These are phyloP conservation scores for Pichia pseudocactophila DNA, from an alignment of 805 yeast species.

Conservation along the genomic window DNA sequence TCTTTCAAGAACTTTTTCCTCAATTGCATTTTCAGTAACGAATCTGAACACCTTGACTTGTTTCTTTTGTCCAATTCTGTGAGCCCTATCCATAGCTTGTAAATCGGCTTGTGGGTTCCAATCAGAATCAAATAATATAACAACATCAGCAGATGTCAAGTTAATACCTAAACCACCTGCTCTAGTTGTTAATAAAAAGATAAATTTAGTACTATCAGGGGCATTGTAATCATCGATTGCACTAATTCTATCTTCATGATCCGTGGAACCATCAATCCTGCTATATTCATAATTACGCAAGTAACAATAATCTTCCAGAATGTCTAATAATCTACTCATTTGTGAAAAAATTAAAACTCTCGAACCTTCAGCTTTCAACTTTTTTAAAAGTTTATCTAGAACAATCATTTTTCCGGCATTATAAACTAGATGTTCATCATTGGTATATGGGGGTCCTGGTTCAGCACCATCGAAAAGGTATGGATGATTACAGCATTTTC, in stretches of 20 bases:
- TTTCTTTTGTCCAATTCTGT: constrained; percentile 93
- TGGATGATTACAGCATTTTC: constrained; percentile 97
- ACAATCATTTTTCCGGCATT: constrained; percentile 90
- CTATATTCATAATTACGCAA: constrained; percentile 80
- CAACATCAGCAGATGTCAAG: constrained; percentile 85
- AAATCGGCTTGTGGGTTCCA: constrained; percentile 98
- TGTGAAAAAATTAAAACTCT: constrained; percentile 88
- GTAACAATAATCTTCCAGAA: constrained; percentile 84
- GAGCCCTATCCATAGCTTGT: constrained; percentile 98
- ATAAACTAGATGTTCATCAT: constrained; percentile 86
- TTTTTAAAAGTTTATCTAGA: constrained; percentile 70
- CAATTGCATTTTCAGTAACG: constrained; percentile 93
- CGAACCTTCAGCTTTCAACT: constrained; percentile 68
- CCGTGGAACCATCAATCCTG: constrained; percentile 88
- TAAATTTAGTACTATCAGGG: constrained; percentile 73
- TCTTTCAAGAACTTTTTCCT: constrained; percentile 89
- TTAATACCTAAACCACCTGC: constrained; percentile 97
- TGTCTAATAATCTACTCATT: constrained; percentile 85
- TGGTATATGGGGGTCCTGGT: constrained; percentile 96
- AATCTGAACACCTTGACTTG: constrained; percentile 89
- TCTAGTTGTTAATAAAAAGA: constrained; percentile 82
- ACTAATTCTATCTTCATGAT: constrained; percentile 84
- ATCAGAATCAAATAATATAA: constrained; percentile 81
- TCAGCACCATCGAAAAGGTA: constrained; percentile 98
- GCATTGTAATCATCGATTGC: constrained; percentile 89